Evolutionary conservation across 106 monocot species (phyloP).

Genomic region (Triglochin maritima): DNA sequence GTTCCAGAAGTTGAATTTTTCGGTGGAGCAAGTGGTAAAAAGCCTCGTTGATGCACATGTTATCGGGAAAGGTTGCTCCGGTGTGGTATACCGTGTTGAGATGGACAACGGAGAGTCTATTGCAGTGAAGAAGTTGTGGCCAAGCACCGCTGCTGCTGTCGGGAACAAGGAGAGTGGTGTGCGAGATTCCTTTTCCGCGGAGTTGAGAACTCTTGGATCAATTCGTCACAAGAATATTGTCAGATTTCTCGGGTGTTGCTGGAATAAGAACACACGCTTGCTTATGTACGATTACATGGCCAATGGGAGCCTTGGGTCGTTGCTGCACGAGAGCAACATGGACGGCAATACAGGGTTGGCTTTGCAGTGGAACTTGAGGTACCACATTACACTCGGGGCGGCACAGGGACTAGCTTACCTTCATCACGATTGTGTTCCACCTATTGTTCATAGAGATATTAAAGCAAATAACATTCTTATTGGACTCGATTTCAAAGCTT

Average conservation of each 20-base stretch:
- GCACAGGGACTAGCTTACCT: slow-evolving; percentile 86
- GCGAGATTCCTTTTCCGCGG: slow-evolving; percentile 81
- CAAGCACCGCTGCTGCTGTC: slow-evolving; percentile 6
- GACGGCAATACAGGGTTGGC: slow-evolving; percentile 31
- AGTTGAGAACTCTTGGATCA: slow-evolving; percentile 68
- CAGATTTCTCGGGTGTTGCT: slow-evolving; percentile 80
- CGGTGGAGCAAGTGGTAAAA: slow-evolving; percentile 58
- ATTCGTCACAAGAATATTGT: slow-evolving; percentile 97
- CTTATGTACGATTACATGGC: slow-evolving; percentile 97
- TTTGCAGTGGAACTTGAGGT: slow-evolving; percentile 76
- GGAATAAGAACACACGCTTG: slow-evolving; percentile 69
- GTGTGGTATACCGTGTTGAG: slow-evolving; percentile 66
- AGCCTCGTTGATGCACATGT: slow-evolving; percentile 68
- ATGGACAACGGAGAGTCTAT: slow-evolving; percentile 68
- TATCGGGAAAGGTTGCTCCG: slow-evolving; percentile 86
- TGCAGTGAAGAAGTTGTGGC: slow-evolving; percentile 97
- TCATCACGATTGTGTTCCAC: slow-evolving; percentile 87
- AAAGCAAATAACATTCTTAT: slow-evolving; percentile 95
- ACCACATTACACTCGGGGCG: slow-evolving; percentile 66
- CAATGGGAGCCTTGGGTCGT: slow-evolving; percentile 72
- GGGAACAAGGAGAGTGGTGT: slow-evolving; percentile 18
- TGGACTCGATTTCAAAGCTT: slow-evolving; percentile 74
- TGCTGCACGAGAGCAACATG: slow-evolving; percentile 78
- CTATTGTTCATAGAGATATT: slow-evolving; percentile 84
- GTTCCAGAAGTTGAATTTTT: slow-evolving; percentile 86